These are phyloP conservation scores for Glebionis coronaria DNA, from an alignment of 129 eudicot species.

Conservation along the genomic window DNA sequence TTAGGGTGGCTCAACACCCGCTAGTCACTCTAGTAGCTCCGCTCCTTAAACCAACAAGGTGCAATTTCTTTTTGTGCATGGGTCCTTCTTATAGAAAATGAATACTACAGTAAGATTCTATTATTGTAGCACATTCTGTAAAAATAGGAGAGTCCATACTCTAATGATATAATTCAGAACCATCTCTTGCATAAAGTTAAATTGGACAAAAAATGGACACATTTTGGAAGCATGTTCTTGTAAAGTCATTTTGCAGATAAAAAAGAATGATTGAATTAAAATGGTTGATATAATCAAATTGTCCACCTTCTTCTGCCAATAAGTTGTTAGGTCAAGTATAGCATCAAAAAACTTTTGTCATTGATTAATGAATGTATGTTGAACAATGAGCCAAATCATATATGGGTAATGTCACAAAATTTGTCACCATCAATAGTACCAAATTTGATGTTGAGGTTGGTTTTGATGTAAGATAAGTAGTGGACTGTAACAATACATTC, in stretches of 20 bases:
- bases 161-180: background rate
- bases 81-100: no score
- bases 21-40: no score
- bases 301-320: slow-evolving; percentile 9
- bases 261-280: background rate
- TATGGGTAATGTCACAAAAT: slow-evolving; percentile 14
- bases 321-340: slow-evolving; percentile 13
- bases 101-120: no score
- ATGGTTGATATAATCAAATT: slow-evolving; percentile 10
- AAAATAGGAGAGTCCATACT: background rate
- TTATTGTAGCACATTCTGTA: no score
- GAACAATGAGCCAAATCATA: slow-evolving; percentile 19
- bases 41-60: no score
- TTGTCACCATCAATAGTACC: slow-evolving; percentile 16
- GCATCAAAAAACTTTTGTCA: background rate
- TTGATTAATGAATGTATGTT: slow-evolving; percentile 11
- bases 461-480: slow-evolving; percentile 17
- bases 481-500: slow-evolving; percentile 20
- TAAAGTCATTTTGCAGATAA: background rate
- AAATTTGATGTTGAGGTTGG: slow-evolving; percentile 16
- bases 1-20: no score
- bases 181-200: background rate
- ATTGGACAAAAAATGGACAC: background rate
- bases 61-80: no score
- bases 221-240: background rate